Evolutionary conservation across 2,329 filamentous ascomycete genomes (phyloP).

Genomic region (Fusarium nanum): DNA sequence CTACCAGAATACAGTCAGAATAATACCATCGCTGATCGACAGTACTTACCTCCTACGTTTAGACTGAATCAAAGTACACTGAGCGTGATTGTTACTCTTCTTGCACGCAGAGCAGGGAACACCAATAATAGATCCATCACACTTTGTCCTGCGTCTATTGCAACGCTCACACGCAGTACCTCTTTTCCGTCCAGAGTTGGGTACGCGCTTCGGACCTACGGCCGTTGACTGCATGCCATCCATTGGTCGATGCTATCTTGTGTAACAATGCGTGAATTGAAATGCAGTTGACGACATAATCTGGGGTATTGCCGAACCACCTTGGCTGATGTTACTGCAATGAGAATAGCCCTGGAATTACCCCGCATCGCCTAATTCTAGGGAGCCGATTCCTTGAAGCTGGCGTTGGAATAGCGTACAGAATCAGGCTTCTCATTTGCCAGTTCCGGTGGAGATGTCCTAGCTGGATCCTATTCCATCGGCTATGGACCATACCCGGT

Average conservation of each 20-base stretch:
- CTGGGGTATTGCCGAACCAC: not conserved
- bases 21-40: too few species aligned
- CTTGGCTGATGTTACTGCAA: not conserved
- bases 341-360: not conserved
- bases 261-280: not conserved
- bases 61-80: not conserved
- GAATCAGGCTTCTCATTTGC: not conserved
- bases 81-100: conserved; percentile 2
- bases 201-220: accelerated
- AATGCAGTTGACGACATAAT: not conserved
- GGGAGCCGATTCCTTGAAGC: not conserved
- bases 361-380: not conserved
- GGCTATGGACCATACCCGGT: conserved; percentile 16
- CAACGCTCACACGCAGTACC: not conserved
- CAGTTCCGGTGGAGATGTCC: not conserved
- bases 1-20: not conserved
- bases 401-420: not conserved
- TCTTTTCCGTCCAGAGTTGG: conserved; percentile 1
- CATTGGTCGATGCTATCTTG: not conserved
- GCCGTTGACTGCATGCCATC: not conserved
- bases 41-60: not conserved
- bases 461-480: not conserved
- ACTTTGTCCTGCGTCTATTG: conserved; percentile 11
- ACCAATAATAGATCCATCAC: not conserved
- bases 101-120: not conserved